Base-by-base conservation (phyloP, 2,329 filamentous ascomycete genomes). In the Alternaria gaisen region DNA sequence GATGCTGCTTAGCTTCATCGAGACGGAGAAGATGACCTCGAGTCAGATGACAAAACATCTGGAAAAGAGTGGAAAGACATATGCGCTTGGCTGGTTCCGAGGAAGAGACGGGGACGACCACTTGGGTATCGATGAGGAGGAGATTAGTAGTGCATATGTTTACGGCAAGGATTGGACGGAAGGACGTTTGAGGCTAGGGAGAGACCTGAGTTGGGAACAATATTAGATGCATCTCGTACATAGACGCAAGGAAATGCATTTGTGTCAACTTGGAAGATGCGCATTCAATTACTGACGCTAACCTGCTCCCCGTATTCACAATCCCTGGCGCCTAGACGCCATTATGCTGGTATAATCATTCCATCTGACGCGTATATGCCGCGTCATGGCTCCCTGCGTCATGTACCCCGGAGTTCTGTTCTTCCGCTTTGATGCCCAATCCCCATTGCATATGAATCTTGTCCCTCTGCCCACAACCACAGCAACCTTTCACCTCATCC, bases 51-150 rank as follows among this genome's bases (percentile, higher is more conserved):
- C 85, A 65, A 77, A 78, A 57, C 83, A 84, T 73, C 81, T 94
- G 36, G 86, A 87, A 61, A 79, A 75, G 10, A 78, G 86, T n/a
- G 84, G 85, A 38, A 90, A 90, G 80, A 88, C 83, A 41, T 94
- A 94, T 76, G 91, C 90, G 1, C 77, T 94, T 34, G 91, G 91
- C 1, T 93, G 91, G 91, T 93, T 93, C 71, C 80, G 81, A 41
- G 91, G 91, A 0, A 81, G 91, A 18, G 91, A 94, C 76, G 88
- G 89, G 4, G 84, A 90, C 76, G 86, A 86, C 64, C 91, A 94
- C 81, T 90, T 90, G 72, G 91, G 91, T 12, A 86, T 94, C 58
- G 91, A 94, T 72, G 85, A 92, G 79, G 91, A 94, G 80, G 88
- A 91, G 75, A 80, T 94, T 70, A 80, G 84, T 61, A 85, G 84